Base-by-base conservation (phyloP, 345 rosid genomes). In the Anacardium occidentale region DNA sequence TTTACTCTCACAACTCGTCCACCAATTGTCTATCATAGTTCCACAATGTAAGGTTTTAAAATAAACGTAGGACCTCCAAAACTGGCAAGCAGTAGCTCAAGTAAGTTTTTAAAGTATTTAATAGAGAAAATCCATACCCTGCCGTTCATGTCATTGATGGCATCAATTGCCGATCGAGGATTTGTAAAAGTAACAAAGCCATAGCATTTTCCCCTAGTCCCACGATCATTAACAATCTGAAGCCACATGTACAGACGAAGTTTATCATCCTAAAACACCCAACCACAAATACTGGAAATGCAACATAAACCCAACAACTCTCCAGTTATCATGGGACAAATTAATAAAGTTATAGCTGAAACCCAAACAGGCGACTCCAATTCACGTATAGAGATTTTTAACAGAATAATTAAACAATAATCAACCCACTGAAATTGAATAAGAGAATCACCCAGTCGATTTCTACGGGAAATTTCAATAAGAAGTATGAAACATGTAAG, bases 121-220 rank as follows among this genome's bases (percentile, higher is more conserved):
- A 64, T 57, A 69, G 17, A 68, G 18, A 73, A 77, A 77, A 75
- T 11, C 8, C 74, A 70, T 90, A 94, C 98, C 93, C 89, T 83
- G 70, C 95, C 98, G 77, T 94, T 79, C 98, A 90, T 92, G 76
- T 88, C 90, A 68, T 68, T 82, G 57, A 94, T 92, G 68, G 98
- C 98, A 75, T 86, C 95, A 81, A 72, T 69, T 7, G 91, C 97
- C 0, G 95, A 90, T 66, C 97, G 77, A 60, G 90, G 97, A 67
- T 87, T 90, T 47, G 88, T 72, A 71, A 83, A 94, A 59, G 97
- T 94, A 60, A 92, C 95, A 74, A 94, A 92, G 61, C 93, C 91
- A 71, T 86, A 92, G 78, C 95, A 90, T 76, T 87, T 91, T 71
- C 97, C 98, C 73, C 90, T 87, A 15, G 90, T 76, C 37, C 83